Percentiles rank a stretch among this genome's conserved stretches.
phyloP scores from a whole-genome alignment of 2,329 filamentous ascomycete genomes.

The Diaporthe eres region DNA sequence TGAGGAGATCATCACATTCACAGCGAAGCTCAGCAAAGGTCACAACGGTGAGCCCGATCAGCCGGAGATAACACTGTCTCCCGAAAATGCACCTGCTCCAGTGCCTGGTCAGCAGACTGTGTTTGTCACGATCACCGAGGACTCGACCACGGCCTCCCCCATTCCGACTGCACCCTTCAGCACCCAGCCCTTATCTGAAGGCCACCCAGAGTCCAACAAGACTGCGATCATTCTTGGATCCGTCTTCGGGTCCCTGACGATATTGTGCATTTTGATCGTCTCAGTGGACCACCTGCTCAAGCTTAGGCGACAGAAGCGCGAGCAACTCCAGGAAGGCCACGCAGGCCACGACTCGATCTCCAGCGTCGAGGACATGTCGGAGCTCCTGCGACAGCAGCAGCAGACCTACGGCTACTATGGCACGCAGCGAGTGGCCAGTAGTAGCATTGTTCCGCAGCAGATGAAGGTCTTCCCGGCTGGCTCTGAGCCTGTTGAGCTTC shows the following conservation, averaged over 20 bases:
- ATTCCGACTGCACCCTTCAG: neutral
- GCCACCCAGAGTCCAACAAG: neutral
- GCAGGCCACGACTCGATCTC: neutral
- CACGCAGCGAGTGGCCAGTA: constrained; percentile 6
- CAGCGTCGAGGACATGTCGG: constrained; percentile 2
- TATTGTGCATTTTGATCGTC: neutral
- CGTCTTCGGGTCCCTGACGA: neutral
- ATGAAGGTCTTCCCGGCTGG: neutral
- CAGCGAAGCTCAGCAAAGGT: neutral
- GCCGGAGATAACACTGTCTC: too few relatives aligned
- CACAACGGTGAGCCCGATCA: neutral
- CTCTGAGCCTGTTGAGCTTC: constrained; percentile 12
- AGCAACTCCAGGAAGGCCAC: neutral
- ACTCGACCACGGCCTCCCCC: neutral
- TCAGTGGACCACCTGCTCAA: neutral
- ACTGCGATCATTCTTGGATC: constrained; percentile 18
- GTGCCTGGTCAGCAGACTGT: constrained; percentile 13
- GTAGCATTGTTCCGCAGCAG: constrained; percentile 2
- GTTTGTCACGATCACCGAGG: constrained; percentile 1
- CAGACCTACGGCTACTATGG: constrained; percentile 27
- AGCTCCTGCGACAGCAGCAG: constrained; percentile 16
- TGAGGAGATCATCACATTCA: neutral
- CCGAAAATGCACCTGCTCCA: neutral
- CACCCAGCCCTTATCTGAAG: neutral
- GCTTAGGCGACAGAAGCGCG: neutral